Evolutionary conservation across 176 grass and related monocot genomes (phyloP).

Genomic region (Paspalum vaginatum): DNA sequence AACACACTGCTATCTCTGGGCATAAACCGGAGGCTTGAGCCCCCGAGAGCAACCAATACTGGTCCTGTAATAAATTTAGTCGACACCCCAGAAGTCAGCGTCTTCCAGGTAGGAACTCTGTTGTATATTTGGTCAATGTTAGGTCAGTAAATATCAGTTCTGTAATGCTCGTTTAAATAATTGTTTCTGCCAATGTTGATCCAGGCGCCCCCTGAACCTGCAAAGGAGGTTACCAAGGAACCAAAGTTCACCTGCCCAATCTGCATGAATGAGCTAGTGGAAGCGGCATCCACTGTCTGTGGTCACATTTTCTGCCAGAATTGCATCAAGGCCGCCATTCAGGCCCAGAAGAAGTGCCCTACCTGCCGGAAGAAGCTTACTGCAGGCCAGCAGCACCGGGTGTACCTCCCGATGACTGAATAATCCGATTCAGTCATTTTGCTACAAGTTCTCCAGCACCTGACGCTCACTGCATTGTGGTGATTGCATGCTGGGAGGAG

Average conservation of each 20-base stretch:
- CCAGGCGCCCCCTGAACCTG: constrained; percentile 42
- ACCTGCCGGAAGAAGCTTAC: constrained; percentile 70
- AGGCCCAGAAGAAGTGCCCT: constrained; percentile 80
- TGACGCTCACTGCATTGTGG: constrained; percentile 34
- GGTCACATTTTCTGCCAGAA: constrained; percentile 89
- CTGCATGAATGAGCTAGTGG: constrained; percentile 63
- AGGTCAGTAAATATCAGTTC: not conserved
- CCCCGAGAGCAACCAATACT: not conserved
- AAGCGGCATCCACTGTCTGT: constrained; percentile 79
- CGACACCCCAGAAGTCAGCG: constrained; percentile 33
- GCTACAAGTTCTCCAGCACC: constrained; percentile 1
- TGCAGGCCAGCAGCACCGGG: constrained; percentile 64
- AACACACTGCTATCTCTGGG: constrained; percentile 54
- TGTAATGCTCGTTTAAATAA: constrained; percentile 26
- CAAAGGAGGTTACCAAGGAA: constrained; percentile 50
- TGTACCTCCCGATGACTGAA: constrained; percentile 71
- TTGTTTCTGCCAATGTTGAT: constrained; percentile 7
- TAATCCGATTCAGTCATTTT: constrained; percentile 38
- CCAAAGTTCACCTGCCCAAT: constrained; percentile 79
- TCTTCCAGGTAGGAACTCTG: constrained; percentile 20
- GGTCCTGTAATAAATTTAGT: constrained; percentile 32
- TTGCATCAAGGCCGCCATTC: constrained; percentile 68
- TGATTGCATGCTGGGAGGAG: constrained; percentile 19
- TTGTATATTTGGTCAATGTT: not conserved
- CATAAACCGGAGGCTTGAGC: constrained; percentile 41